phyloP scores from a whole-genome alignment of 805 yeast genomes.

The Pichia paraexigua region DNA sequence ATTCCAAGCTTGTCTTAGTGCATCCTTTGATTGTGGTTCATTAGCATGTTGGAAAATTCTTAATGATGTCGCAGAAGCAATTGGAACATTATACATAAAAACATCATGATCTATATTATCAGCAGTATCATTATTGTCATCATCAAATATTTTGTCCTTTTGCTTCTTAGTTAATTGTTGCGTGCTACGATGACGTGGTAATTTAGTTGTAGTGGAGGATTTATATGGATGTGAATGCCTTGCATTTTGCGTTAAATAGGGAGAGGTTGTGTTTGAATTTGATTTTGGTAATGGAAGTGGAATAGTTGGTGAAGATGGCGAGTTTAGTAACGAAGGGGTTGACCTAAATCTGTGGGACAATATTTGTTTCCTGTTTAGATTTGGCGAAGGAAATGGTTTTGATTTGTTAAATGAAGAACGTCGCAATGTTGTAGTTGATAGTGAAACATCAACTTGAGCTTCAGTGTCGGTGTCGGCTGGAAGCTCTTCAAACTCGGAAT shows the following conservation, averaged over 20 bases:
- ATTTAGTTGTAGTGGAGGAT: constrained; percentile 1
- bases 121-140: constrained; percentile 21
- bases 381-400: neutral
- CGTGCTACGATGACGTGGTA: constrained; percentile 6
- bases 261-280: constrained; percentile 3
- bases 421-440: constrained; percentile 1
- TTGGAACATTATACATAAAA: constrained; percentile 46
- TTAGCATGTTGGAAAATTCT: constrained; percentile 20
- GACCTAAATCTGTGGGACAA: constrained; percentile 5
- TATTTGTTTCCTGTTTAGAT: neutral
- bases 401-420: neutral
- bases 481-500: neutral
- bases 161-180: constrained; percentile 19
- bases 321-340: constrained; percentile 4
- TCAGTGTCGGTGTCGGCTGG: neutral
- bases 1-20: constrained; percentile 21
- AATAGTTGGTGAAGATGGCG: neutral
- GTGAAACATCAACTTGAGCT: constrained; percentile 1
- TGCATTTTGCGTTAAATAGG: neutral
- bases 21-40: constrained; percentile 15
- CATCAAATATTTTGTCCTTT: constrained; percentile 25
- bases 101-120: constrained; percentile 34
- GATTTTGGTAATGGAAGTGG: constrained; percentile 2
- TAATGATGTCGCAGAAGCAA: constrained; percentile 31
- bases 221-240: neutral